phyloP scores from a whole-genome alignment of 805 yeast genomes.

The Yueomyces sp. region DNA sequence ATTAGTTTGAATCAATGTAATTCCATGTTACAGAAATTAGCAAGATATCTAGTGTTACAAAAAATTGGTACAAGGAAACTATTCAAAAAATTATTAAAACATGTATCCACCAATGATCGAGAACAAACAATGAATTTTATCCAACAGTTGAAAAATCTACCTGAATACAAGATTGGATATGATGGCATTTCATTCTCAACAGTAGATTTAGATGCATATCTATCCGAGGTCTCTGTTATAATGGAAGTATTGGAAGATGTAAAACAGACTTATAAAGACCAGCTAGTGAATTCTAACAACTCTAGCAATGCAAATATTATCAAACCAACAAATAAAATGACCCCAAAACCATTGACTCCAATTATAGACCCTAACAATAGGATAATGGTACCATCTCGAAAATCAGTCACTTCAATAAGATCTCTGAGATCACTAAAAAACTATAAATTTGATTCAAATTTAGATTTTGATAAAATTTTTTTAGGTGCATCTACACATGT shows the following conservation, averaged over 20 bases:
- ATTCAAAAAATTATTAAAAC: slow-evolving; percentile 34
- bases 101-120: slow-evolving; percentile 6
- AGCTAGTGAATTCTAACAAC: not conserved
- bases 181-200: slow-evolving; percentile 34
- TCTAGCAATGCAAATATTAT: not conserved
- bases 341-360: not conserved
- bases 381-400: not conserved
- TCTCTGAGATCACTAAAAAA: not conserved
- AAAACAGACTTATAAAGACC: not conserved
- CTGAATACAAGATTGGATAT: slow-evolving; percentile 19
- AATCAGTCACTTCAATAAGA: not conserved
- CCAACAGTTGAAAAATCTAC: slow-evolving; percentile 5
- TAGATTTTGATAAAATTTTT: slow-evolving; percentile 27
- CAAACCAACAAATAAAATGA: not conserved
- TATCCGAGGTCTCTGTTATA: slow-evolving; percentile 33
- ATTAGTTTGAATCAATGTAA: slow-evolving; percentile 14
- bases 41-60: slow-evolving; percentile 45
- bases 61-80: slow-evolving; percentile 49
- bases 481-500: slow-evolving; percentile 24
- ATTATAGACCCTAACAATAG: not conserved
- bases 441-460: slow-evolving; percentile 3
- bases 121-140: slow-evolving; percentile 1
- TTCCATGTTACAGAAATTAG: slow-evolving; percentile 35
- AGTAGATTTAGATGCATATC: slow-evolving; percentile 35
- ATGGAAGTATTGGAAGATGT: slow-evolving; percentile 26